A percentile compares a stretch with the other conserved stretches of the same genome.
Evolutionary conservation across 345 rosid species (phyloP).

Genomic region (Eucalyptus tenuipes): DNA sequence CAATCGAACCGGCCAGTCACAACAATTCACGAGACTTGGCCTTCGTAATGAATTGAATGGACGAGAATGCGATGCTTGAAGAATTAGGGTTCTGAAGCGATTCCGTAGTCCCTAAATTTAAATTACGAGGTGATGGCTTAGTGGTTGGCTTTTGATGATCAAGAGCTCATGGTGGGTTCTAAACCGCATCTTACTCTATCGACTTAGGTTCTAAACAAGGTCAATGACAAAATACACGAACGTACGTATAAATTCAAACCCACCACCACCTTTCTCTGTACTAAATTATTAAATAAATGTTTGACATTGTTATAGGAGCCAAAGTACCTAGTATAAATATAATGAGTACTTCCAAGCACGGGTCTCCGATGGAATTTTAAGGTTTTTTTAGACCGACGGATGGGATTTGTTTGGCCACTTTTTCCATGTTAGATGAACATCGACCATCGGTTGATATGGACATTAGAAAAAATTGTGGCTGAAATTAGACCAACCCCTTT

Average conservation of each 20-base stretch:
- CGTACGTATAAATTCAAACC: neutral
- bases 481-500: neutral
- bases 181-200: neutral
- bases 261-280: neutral
- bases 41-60: neutral
- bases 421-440: neutral
- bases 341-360: neutral
- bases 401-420: neutral
- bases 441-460: neutral
- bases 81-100: neutral
- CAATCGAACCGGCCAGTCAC: neutral
- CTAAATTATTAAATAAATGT: neutral
- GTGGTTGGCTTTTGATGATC: neutral
- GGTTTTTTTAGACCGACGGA: neutral
- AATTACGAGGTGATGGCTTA: neutral
- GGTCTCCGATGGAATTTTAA: neutral
- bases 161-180: neutral
- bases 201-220: neutral
- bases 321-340: neutral
- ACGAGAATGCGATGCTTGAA: neutral
- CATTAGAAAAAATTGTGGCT: neutral
- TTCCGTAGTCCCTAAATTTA: neutral
- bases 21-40: neutral
- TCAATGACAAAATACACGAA: neutral
- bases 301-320: neutral